Base-by-base conservation (phyloP, 2,329 filamentous ascomycete genomes). In the Penicillium sp. region DNA sequence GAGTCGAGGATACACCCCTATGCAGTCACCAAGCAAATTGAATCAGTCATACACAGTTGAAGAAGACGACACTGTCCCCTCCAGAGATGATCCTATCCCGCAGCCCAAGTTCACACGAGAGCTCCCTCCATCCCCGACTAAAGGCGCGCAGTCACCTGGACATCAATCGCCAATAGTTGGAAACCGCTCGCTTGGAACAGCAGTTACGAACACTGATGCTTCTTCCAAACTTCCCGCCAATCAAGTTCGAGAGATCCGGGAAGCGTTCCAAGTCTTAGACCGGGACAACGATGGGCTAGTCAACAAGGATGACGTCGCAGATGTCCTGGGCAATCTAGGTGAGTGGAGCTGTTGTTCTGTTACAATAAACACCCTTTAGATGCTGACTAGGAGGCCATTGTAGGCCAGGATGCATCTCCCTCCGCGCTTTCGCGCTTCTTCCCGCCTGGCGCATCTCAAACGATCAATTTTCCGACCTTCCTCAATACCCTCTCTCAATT, bases 181-280 rank as follows among this genome's bases (percentile, higher is more conserved):
- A 15, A 69, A 58, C 8, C 71, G 67, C 48, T 63, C 65, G 5
- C 58, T 62, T 48, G 68, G 63, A 10, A 65, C 70, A 45, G 64
- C 64, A 57, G 61, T 63, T 25, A 63, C 63, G 7, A 65, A 67
- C 37, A 71, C 66, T 28, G 78, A 78, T 66, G 61, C 71, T 61
- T 59, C 83, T 68, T 67, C 79, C 69, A 65, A 77, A 70, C 78
- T 98, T 43, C 90, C 94, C 39, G 88, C 91, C 2, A 83, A 90
- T 3, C 91, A 97, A 68, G 87, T 97, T 38, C 87, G 93, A 70
- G 91, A 91, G 68, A 85, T 99, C 77, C 87, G 95, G 61, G 94
- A 98, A 73, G 92, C 90, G 0, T 99, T 98, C 76, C 91, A 96
- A 75, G 92, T 97, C 60, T 83, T 99, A 49, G 95, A 98, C 75